These are phyloP conservation scores for Neospermospora avenae DNA, from an alignment of 2,329 filamentous ascomycete genomes.

Conservation along the genomic window DNA sequence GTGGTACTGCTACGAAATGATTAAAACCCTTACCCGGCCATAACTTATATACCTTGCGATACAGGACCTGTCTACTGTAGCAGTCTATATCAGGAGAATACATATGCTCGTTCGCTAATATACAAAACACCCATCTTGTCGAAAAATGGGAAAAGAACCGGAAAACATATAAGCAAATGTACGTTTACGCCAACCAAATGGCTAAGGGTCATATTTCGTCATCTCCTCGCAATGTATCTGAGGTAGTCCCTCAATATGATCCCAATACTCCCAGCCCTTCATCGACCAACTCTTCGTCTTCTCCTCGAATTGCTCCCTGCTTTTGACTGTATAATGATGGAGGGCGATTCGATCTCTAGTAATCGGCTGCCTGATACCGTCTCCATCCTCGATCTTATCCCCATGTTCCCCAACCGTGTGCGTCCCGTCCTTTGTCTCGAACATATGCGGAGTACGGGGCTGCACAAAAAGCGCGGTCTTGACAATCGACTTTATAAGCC, in stretches of 20 bases:
- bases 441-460: conserved; percentile 26
- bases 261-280: conserved; percentile 31
- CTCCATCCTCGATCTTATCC: conserved; percentile 16
- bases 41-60: background rate
- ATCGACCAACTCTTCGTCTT: conserved; percentile 30
- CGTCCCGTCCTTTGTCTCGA: conserved; percentile 20
- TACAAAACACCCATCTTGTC: background rate
- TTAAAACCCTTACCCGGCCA: background rate
- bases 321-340: conserved; percentile 37
- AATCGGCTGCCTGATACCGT: conserved; percentile 8
- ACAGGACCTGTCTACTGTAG: background rate
- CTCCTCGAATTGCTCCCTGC: conserved; percentile 34
- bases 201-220: conserved; percentile 27
- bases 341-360: conserved; percentile 33
- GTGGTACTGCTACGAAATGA: too few relatives aligned
- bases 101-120: background rate
- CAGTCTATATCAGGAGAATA: background rate
- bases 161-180: background rate
- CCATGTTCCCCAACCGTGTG: conserved; percentile 31
- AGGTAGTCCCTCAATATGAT: conserved; percentile 29
- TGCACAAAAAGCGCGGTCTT: conserved; percentile 24
- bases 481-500: conserved; percentile 35
- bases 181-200: background rate
- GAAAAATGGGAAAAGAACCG: background rate
- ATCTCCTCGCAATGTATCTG: conserved; percentile 30